These are phyloP conservation scores for Lathyrus aphaca DNA, from an alignment of 306 rosid genomes.

Conservation along the genomic window DNA sequence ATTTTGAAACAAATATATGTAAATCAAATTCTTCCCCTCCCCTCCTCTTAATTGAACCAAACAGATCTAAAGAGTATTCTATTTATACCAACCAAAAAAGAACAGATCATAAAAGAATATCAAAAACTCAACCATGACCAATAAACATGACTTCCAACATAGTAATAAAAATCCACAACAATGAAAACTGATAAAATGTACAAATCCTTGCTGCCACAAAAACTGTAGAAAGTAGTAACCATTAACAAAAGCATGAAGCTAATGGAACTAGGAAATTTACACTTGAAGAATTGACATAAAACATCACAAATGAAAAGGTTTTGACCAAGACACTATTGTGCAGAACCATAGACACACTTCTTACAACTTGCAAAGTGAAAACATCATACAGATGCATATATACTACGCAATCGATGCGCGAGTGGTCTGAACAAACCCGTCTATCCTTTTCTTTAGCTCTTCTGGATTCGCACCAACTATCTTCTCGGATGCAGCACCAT, in stretches of 20 bases:
- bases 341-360: constrained; percentile 41
- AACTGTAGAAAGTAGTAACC: background rate
- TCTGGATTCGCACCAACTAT: constrained; percentile 94
- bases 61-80: background rate
- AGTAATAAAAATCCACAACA: constrained; percentile 15
- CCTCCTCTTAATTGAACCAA: too few relatives aligned
- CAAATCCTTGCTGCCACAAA: constrained; percentile 15
- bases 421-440: constrained; percentile 55
- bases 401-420: constrained; percentile 52
- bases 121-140: background rate
- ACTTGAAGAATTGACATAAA: constrained; percentile 32
- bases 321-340: background rate
- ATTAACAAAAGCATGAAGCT: background rate
- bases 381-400: constrained; percentile 9
- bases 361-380: constrained; percentile 31
- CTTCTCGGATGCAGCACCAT: constrained; percentile 59
- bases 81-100: too few relatives aligned
- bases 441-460: constrained; percentile 84
- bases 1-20: too few relatives aligned
- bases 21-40: too few relatives aligned
- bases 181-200: background rate
- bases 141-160: constrained; percentile 18
- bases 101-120: background rate
- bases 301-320: constrained; percentile 26
- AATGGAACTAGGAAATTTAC: constrained; percentile 26